A percentile compares a stretch with the other conserved stretches of the same genome.
Conservation (phyloP, 345 rosid genomes). For the Populus deltoides region DNA sequence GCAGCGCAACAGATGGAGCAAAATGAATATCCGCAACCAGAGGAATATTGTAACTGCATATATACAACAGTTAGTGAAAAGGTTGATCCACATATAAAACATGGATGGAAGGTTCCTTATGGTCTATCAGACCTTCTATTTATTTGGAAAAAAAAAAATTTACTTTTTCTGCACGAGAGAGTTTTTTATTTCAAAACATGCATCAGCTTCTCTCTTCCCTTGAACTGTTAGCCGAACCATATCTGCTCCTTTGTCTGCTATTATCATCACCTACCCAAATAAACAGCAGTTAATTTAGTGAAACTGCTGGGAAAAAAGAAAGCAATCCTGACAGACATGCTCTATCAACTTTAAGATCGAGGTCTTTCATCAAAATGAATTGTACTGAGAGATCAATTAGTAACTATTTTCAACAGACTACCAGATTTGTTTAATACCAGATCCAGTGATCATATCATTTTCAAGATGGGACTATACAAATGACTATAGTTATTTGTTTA, state of each 20-base stretch:
- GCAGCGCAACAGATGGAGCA: conserved; percentile 84
- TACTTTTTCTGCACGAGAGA: conserved; percentile 89
- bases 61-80: conserved; percentile 21
- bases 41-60: conserved; percentile 85
- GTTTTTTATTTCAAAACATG: conserved; percentile 92
- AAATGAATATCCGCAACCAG: conserved; percentile 98
- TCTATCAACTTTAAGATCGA: neutral
- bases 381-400: neutral
- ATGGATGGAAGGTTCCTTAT: neutral
- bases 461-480: neutral
- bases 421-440: neutral
- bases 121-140: neutral
- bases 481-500: neutral
- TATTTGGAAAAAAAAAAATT: neutral
- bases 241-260: conserved; percentile 91
- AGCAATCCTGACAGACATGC: neutral
- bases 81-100: conserved; percentile 2
- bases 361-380: neutral
- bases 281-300: conserved; percentile 3
- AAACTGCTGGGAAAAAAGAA: neutral
- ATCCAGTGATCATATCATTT: neutral
- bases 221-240: conserved; percentile 95
- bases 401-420: neutral
- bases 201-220: conserved; percentile 98
- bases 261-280: conserved; percentile 75